These are phyloP conservation scores for Stemphylium lycopersici DNA, from an alignment of 2,329 filamentous ascomycete species.

Conservation along the genomic window DNA sequence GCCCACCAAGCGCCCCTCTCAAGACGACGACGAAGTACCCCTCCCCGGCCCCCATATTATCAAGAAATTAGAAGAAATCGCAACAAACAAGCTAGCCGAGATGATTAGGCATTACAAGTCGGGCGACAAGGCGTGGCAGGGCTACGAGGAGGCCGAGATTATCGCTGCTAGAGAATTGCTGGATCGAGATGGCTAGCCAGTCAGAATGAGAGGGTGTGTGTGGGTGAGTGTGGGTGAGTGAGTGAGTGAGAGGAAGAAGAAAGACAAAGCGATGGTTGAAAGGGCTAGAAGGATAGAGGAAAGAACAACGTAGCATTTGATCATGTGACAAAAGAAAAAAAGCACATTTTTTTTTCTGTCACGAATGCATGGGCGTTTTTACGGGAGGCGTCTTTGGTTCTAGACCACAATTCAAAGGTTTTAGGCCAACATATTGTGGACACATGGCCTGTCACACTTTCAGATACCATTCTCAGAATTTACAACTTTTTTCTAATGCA, in stretches of 20 bases:
- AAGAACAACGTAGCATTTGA: neutral
- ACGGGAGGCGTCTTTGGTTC: neutral
- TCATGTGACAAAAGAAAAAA: neutral
- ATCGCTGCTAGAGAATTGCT: constrained; percentile 73
- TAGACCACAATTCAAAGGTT: too few species aligned
- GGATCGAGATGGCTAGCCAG: constrained; percentile 54
- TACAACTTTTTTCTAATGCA: too few species aligned
- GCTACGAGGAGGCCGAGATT: constrained; percentile 74
- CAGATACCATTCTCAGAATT: too few species aligned
- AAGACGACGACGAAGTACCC: constrained; percentile 50
- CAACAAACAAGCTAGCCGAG: constrained; percentile 76
- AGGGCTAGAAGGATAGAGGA: neutral
- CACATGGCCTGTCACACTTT: too few species aligned
- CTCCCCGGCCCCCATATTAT: constrained; percentile 65
- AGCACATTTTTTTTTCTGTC: neutral
- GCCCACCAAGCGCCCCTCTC: constrained; percentile 34
- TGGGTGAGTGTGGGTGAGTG: too few species aligned
- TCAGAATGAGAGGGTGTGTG: neutral
- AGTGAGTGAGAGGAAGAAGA: neutral
- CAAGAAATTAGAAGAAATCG: constrained; percentile 71
- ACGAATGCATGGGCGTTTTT: neutral
- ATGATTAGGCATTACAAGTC: constrained; percentile 69
- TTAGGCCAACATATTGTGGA: too few species aligned
- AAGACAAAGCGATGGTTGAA: neutral
- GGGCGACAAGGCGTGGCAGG: constrained; percentile 71